Evolutionary conservation across 306 rosid species (phyloP).

Genomic region (Geum urbanum): DNA sequence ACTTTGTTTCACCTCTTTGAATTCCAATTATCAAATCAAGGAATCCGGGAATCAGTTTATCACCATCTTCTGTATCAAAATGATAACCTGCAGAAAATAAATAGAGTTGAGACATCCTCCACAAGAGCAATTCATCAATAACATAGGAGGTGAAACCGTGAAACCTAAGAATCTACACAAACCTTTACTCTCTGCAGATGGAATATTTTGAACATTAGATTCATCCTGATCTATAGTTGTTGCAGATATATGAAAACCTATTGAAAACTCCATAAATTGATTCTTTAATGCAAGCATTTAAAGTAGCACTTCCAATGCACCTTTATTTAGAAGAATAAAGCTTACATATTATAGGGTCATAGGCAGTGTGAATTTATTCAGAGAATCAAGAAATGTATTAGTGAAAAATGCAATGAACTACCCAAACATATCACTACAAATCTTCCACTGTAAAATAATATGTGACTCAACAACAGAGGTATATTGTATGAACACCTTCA

Average conservation of each 20-base stretch:
- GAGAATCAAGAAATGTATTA: background rate
- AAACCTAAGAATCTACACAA: conserved; percentile 21
- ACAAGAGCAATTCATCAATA: background rate
- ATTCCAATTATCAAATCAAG: conserved; percentile 73
- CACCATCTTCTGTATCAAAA: conserved; percentile 85
- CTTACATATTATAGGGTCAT: too few relatives aligned
- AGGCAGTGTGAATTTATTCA: too few relatives aligned
- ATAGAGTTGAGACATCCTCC: conserved; percentile 27
- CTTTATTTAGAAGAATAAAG: background rate
- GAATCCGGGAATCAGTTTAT: conserved; percentile 69
- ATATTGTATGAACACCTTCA: background rate
- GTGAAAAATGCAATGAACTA: background rate
- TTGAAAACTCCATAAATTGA: background rate
- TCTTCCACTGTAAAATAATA: background rate
- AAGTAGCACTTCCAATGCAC: too few relatives aligned
- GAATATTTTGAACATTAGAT: conserved; percentile 60
- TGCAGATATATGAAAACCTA: conserved; percentile 52
- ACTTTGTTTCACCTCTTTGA: conserved; percentile 64
- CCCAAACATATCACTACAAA: background rate
- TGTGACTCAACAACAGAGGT: background rate
- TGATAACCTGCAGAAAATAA: conserved; percentile 55
- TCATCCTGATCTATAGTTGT: conserved; percentile 67
- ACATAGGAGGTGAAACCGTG: background rate
- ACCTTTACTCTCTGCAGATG: conserved; percentile 96
- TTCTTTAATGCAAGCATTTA: background rate